These are phyloP conservation scores for Vitis cinerea DNA, from an alignment of 164 flowering plant genomes.

Conservation along the genomic window DNA sequence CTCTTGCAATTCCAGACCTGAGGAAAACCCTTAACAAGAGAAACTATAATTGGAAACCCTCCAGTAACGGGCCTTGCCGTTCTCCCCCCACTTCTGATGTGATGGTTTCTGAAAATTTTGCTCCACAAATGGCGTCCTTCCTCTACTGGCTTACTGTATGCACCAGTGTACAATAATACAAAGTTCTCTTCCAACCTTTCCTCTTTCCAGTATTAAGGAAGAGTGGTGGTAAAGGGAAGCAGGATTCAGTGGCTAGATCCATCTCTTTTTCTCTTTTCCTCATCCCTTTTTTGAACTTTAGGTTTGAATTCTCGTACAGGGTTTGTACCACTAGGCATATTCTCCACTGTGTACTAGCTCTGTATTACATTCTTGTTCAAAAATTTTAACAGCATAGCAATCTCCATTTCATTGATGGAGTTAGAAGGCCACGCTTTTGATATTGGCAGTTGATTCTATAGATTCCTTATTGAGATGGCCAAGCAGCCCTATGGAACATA, in stretches of 20 bases:
- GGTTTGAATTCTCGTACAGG: neutral
- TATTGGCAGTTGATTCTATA: too few relatives aligned
- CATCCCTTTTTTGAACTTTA: neutral
- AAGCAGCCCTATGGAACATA: too few relatives aligned
- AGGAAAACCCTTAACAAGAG: constrained; percentile 31
- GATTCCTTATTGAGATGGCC: too few relatives aligned
- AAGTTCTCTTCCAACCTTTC: constrained; percentile 14
- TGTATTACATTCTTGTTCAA: neutral
- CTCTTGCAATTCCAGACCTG: constrained; percentile 28
- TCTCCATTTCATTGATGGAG: neutral
- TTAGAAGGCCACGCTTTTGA: too few relatives aligned
- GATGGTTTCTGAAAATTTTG: constrained; percentile 21
- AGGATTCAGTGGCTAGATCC: neutral
- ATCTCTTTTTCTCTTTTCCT: neutral
- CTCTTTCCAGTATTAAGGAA: constrained; percentile 11
- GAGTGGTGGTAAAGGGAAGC: constrained; percentile 7
- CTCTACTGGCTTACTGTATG: constrained; percentile 25
- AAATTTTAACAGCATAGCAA: constrained; percentile 11
- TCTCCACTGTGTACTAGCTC: neutral
- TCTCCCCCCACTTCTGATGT: constrained; percentile 20
- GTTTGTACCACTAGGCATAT: constrained; percentile 11
- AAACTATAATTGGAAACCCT: constrained; percentile 23
- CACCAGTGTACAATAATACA: constrained; percentile 30
- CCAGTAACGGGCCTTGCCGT: constrained; percentile 25
- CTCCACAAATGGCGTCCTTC: constrained; percentile 9